Base-by-base conservation (phyloP, 805 yeast genomes). In the Lipomyces spencermartinsiae region DNA sequence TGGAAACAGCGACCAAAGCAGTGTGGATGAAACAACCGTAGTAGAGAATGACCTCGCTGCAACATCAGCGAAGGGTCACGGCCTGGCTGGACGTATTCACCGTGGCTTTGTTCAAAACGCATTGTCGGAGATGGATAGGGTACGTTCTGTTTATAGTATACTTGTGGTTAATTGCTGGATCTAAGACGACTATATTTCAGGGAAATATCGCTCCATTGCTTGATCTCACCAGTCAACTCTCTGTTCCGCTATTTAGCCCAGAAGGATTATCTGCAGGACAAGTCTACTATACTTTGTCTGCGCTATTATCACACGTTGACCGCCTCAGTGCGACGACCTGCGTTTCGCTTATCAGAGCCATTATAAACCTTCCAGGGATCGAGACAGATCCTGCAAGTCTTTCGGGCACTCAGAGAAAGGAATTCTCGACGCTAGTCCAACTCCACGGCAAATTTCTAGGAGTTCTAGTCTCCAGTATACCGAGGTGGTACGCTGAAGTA, bases 401-500 rank as follows among this genome's bases (percentile, higher is more conserved):
- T 33, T 46, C 67, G 16, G 63, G 8, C 2, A 9, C 58, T n/a
- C 63, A 69, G 22, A 49, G 67, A 14, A 31, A 57, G 19, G 3
- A 55, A 2, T 61, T 61, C 22, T 16, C 51, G 10, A 55, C 61
- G 2, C 49, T 66, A 12, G 46, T 68, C 6, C 80, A 82, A 60
- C 80, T 83, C 59, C 93, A 90, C 78, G 84, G 89, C 59, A 88
- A 87, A 57, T 95, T 95, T 77, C 80, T 92, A 58, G 84, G 87
- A 58, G 91, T 93, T 34, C 83, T 94, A 63, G 91, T 93, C 51
- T 89, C 97, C 2, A 90, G 94, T 58, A 83, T 89, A 68, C 98
- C 98, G 7, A 91, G 88, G 77, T 94, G 97, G 91, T 88, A 95
- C 86, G 85, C 86, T 70, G 96, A 91, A 67, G 91, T 94, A n/a